Evolutionary conservation across 148 eudicot species (phyloP).

Genomic region (Rhododendron mucronatum): DNA sequence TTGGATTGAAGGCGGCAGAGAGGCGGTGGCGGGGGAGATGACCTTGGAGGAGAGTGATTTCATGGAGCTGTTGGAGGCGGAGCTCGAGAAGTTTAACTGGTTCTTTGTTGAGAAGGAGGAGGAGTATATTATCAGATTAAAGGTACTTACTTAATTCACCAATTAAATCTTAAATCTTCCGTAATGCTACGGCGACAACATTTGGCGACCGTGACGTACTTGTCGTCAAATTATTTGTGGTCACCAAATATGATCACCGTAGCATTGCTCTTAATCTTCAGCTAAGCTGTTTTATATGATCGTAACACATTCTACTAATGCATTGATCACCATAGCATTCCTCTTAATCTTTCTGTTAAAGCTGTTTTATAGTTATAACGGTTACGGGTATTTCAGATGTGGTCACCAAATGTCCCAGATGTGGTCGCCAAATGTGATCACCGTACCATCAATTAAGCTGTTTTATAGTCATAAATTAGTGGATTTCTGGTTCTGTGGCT

Average conservation of each 20-base stretch:
- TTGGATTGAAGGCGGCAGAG: constrained; percentile 7
- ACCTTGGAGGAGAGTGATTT: constrained; percentile 48
- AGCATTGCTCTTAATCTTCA: background rate
- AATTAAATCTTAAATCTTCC: too few relatives aligned
- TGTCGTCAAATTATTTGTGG: too few relatives aligned
- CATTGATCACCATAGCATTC: background rate
- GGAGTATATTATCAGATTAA: constrained; percentile 53
- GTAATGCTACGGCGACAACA: background rate
- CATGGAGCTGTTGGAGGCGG: constrained; percentile 46
- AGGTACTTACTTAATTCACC: constrained; percentile 27
- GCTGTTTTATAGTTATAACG: background rate
- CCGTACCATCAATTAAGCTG: background rate
- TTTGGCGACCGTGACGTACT: background rate
- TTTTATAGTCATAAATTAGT: background rate
- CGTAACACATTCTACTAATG: background rate
- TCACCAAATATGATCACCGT: background rate
- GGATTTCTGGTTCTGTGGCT: background rate
- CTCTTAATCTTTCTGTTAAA: background rate
- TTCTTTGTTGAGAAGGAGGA: constrained; percentile 69
- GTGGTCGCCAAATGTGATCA: background rate
- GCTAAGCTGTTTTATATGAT: background rate
- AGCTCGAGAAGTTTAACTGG: constrained; percentile 59
- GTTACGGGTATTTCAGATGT: background rate
- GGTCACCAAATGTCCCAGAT: background rate
- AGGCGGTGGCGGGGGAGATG: constrained; percentile 23